Conservation (phyloP, 1,284 basidiomycete species). For the Cerrena zonata region DNA sequence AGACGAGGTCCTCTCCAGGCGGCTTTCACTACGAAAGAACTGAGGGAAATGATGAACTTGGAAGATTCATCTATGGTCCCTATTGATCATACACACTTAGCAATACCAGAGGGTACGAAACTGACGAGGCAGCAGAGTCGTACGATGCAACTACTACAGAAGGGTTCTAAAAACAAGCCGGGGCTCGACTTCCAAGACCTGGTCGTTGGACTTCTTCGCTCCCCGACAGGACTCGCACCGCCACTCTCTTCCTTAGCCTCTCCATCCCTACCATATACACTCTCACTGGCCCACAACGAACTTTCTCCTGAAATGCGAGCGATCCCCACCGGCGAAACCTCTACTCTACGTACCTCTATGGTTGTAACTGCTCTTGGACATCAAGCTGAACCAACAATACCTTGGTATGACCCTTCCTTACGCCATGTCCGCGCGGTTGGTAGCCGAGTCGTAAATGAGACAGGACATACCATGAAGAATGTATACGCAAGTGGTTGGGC, state of each 20-base stretch:
- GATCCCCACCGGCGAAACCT: conserved; percentile 53
- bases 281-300: conserved; percentile 56
- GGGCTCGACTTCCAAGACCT: conserved; percentile 77
- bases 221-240: conserved; percentile 50
- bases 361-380: conserved; percentile 90
- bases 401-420: conserved; percentile 49
- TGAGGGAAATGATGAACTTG: conserved; percentile 84
- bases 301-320: conserved; percentile 53
- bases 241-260: conserved; percentile 15
- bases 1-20: conserved; percentile 85
- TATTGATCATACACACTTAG: conserved; percentile 43
- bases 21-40: conserved; percentile 91
- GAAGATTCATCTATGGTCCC: conserved; percentile 67
- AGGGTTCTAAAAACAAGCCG: conserved; percentile 54
- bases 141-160: conserved; percentile 59
- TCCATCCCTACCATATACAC: conserved; percentile 25
- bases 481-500: conserved; percentile 96
- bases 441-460: conserved; percentile 47
- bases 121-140: conserved; percentile 64
- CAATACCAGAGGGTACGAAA: conserved; percentile 27
- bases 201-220: too few relatives aligned
- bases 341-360: conserved; percentile 61
- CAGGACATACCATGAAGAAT: conserved; percentile 44
- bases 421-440: conserved; percentile 49
- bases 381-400: conserved; percentile 54